Evolutionary conservation across 176 grass and related monocot species (phyloP).

Genomic region (Chrysopogon serrulatus): DNA sequence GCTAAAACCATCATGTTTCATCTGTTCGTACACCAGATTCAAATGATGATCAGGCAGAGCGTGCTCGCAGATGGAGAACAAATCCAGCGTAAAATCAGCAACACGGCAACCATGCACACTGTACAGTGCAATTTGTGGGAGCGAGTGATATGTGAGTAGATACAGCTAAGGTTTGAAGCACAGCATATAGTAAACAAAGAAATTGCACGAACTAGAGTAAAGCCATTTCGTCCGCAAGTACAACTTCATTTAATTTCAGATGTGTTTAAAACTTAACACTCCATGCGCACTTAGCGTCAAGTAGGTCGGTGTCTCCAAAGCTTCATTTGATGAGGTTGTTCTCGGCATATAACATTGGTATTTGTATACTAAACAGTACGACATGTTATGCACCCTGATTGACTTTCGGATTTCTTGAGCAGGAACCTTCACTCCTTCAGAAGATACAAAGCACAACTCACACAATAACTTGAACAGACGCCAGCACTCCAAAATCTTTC

Average conservation of each 20-base stretch:
- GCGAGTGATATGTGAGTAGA: not conserved
- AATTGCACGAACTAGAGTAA: not conserved
- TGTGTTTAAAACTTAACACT: not conserved
- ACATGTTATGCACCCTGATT: not conserved
- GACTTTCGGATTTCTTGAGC: not conserved
- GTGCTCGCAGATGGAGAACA: not conserved
- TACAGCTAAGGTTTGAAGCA: no score
- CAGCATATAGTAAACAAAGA: not conserved
- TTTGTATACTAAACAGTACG: constrained; percentile 14
- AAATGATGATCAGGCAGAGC: not conserved
- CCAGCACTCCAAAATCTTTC: constrained; percentile 4
- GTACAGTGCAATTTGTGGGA: not conserved
- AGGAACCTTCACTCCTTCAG: not conserved
- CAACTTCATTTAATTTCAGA: not conserved
- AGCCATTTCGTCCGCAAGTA: not conserved
- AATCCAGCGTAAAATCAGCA: not conserved
- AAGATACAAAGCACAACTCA: not conserved
- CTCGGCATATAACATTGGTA: not conserved
- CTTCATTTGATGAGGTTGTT: not conserved
- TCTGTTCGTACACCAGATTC: not conserved
- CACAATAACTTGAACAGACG: not conserved
- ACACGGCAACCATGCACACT: not conserved
- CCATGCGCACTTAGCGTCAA: not conserved
- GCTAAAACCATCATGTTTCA: no score
- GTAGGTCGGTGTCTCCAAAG: not conserved